phyloP scores from a whole-genome alignment of 2,329 filamentous ascomycete genomes.

The Epichloe hybrida region DNA sequence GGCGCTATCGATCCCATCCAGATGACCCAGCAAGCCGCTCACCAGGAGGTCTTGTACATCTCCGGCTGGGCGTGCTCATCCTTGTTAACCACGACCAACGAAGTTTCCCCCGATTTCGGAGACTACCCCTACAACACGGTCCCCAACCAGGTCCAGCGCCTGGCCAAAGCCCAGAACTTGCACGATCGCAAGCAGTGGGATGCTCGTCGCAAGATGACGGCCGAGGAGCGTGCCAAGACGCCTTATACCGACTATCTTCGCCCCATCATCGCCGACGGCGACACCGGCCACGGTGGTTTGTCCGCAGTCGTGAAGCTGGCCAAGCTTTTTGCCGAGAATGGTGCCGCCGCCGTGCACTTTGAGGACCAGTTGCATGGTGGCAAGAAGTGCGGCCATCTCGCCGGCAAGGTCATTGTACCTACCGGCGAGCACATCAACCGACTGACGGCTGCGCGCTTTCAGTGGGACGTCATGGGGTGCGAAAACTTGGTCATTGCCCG shows the following conservation, averaged over 20 bases:
- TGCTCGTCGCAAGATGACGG: conserved; percentile 59
- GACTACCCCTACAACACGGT: conserved; percentile 99
- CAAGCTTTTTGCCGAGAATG: conserved; percentile 95
- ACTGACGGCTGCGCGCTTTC: conserved; percentile 79
- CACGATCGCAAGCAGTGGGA: conserved; percentile 97
- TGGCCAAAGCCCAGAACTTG: conserved; percentile 93
- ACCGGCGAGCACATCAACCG: conserved; percentile 94
- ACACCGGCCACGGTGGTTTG: conserved; percentile 88
- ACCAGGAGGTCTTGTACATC: conserved; percentile 92
- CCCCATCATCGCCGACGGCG: conserved; percentile 90
- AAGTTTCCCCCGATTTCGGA: conserved; percentile 96
- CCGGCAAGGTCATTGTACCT: conserved; percentile 90
- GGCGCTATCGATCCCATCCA: conserved; percentile 95
- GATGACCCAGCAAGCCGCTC: conserved; percentile 94
- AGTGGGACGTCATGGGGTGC: conserved; percentile 95
- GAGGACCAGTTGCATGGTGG: conserved; percentile 96
- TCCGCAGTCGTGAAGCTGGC: conserved; percentile 90
- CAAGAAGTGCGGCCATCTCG: conserved; percentile 95
- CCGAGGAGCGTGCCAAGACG: conserved; percentile 58
- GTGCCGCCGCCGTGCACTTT: conserved; percentile 90
- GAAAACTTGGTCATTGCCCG: conserved; percentile 92
- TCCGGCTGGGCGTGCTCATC: conserved; percentile 97
- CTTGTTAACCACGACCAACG: conserved; percentile 83
- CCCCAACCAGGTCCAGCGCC: conserved; percentile 89
- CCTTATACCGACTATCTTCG: conserved; percentile 87